These are phyloP conservation scores for Leucosporidium creatinivorum DNA, from an alignment of 768 basidiomycete species.

Conservation along the genomic window DNA sequence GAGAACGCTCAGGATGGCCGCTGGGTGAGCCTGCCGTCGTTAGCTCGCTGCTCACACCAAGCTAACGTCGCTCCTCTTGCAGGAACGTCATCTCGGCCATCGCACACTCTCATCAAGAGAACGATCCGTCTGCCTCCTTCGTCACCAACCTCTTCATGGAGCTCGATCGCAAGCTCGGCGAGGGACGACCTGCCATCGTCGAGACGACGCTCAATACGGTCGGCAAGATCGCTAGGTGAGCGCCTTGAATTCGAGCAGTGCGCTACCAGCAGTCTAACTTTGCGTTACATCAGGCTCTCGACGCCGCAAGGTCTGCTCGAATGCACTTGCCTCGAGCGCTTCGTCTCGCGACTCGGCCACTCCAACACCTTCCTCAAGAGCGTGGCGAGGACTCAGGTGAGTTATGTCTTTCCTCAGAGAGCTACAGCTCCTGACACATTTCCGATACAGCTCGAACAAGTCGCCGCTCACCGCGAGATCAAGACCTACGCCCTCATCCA, in stretches of 20 bases:
- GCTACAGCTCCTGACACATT: neutral
- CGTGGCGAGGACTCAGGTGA: slow-evolving; percentile 60
- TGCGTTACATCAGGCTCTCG: slow-evolving; percentile 3
- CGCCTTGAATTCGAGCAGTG: too few species aligned
- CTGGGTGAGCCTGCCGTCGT: slow-evolving; percentile 16
- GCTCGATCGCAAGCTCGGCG: slow-evolving; percentile 6
- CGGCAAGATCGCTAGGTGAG: slow-evolving; percentile 21
- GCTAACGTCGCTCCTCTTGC: neutral
- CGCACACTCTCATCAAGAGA: slow-evolving; percentile 13
- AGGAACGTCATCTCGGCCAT: slow-evolving; percentile 26
- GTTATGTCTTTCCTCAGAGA: slow-evolving; percentile 18
- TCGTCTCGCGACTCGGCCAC: slow-evolving; percentile 58
- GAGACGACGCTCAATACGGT: slow-evolving; percentile 16
- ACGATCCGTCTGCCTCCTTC: neutral
- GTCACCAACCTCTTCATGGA: neutral
- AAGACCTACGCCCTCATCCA: slow-evolving; percentile 58
- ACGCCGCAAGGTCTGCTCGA: slow-evolving; percentile 25
- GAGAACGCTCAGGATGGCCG: slow-evolving; percentile 26
- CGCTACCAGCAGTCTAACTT: too few species aligned
- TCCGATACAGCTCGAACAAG: slow-evolving; percentile 18
- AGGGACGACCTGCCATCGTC: neutral
- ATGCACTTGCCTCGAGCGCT: slow-evolving; percentile 8
- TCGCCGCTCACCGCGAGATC: slow-evolving; percentile 44
- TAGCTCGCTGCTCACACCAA: neutral
- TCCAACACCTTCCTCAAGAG: slow-evolving; percentile 64